These are phyloP conservation scores for Xylariomycetidae sp. DNA, from an alignment of 2,329 filamentous ascomycete genomes.

Conservation along the genomic window DNA sequence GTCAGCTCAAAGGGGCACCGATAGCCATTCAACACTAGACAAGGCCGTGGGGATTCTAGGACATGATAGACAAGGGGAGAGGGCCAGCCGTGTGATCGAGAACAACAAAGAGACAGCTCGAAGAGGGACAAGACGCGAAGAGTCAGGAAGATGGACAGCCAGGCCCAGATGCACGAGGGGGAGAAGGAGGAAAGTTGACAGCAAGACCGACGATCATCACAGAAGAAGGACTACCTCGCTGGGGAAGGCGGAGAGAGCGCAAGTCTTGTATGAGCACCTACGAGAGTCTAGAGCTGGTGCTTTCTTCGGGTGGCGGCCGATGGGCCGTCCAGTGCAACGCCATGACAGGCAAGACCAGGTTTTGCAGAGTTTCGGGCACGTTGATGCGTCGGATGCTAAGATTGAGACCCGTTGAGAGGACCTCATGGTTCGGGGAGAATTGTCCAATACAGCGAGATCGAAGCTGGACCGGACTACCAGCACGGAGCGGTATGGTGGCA, in stretches of 20 bases:
- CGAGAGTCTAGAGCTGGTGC: constrained; percentile 1
- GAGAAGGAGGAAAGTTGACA: constrained; percentile 7
- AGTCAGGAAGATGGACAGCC: not conserved
- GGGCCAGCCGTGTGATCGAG: constrained; percentile 4
- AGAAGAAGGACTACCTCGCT: constrained; percentile 10
- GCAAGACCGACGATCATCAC: not conserved
- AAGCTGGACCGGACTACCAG: not conserved
- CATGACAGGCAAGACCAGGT: constrained; percentile 8
- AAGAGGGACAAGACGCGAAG: constrained; percentile 8
- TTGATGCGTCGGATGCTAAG: constrained; percentile 15
- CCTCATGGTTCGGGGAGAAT: constrained; percentile 11
- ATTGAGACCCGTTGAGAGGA: constrained; percentile 20
- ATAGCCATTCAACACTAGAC: constrained; percentile 11
- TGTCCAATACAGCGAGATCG: not conserved
- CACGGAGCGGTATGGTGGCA: not conserved
- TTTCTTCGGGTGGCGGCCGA: constrained; percentile 5
- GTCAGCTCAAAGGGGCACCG: constrained; percentile 10
- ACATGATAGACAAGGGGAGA: constrained; percentile 16
- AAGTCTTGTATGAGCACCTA: constrained; percentile 20
- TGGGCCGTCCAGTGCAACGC: constrained; percentile 1
- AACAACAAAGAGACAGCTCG: constrained; percentile 9
- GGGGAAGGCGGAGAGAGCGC: constrained; percentile 1
- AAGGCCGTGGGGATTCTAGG: constrained; percentile 9
- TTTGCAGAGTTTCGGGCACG: constrained; percentile 12
- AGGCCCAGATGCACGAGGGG: too few relatives aligned